A percentile compares a stretch with the other conserved stretches of the same genome.
Conservation (phyloP, 179 eudicot species). For the Sideroxylon spinosum region DNA sequence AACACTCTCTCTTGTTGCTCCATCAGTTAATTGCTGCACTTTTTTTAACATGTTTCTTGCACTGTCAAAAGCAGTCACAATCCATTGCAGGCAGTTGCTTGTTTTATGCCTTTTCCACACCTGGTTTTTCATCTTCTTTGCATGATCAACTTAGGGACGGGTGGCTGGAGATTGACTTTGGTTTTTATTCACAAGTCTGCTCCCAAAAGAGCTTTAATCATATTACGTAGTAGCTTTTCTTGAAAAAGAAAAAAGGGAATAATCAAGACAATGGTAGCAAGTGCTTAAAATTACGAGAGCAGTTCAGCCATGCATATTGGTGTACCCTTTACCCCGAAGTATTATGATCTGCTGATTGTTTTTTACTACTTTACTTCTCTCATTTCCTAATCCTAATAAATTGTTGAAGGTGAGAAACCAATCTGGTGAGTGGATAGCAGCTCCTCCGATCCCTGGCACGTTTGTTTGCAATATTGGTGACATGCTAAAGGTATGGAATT, state of each 20-base stretch:
- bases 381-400: not conserved
- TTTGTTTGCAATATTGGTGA: slow-evolving; percentile 95
- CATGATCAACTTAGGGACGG: not conserved
- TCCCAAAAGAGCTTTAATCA: not conserved
- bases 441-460: slow-evolving; percentile 83
- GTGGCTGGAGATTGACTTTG: not conserved
- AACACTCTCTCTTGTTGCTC: not conserved
- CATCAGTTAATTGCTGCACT: not conserved
- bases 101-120: not conserved
- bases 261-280: not conserved
- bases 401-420: slow-evolving; percentile 71
- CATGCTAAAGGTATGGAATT: slow-evolving; percentile 65
- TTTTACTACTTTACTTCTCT: not conserved
- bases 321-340: not conserved
- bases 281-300: not conserved
- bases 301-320: not conserved
- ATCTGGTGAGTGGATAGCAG: slow-evolving; percentile 96
- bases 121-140: not conserved
- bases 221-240: not conserved
- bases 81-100: not conserved
- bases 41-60: not conserved
- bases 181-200: not conserved
- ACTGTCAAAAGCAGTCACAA: not conserved
- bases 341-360: not conserved
- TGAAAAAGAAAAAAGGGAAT: too few species aligned